These are phyloP conservation scores for Rhexocercosporidium sp. DNA, from an alignment of 2,329 filamentous ascomycete species.

Conservation along the genomic window DNA sequence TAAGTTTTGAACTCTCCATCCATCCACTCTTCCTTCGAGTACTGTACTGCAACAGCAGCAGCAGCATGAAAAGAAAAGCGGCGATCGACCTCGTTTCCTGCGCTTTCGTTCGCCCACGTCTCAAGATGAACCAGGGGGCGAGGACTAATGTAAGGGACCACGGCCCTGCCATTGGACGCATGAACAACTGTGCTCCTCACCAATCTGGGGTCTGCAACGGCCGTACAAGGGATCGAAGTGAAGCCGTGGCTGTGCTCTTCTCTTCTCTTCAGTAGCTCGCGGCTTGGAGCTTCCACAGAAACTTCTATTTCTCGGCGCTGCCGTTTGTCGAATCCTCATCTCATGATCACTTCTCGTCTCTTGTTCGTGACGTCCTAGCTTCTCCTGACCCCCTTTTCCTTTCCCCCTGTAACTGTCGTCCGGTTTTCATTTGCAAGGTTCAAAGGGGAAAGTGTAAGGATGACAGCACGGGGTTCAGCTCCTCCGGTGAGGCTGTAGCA, in stretches of 20 bases:
- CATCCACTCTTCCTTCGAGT: background rate
- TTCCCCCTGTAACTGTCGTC: too few relatives aligned
- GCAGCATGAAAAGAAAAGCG: background rate
- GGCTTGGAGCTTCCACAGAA: background rate
- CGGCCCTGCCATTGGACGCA: background rate
- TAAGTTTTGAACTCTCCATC: background rate
- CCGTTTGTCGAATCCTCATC: background rate
- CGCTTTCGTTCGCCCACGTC: constrained; percentile 11
- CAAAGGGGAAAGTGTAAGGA: background rate
- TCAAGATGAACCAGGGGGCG: constrained; percentile 8
- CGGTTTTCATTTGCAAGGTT: background rate
- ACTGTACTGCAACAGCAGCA: background rate
- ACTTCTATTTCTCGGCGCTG: too few relatives aligned
- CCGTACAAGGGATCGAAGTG: background rate
- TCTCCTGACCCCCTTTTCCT: background rate
- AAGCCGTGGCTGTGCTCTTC: constrained; percentile 7
- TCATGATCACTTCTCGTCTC: background rate
- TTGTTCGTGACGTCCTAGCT: background rate
- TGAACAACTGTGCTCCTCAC: background rate
- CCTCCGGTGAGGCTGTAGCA: background rate
- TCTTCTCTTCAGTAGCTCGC: background rate
- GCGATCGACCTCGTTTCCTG: background rate
- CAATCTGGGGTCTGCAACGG: constrained; percentile 10
- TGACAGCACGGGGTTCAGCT: background rate
- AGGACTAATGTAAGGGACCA: constrained; percentile 15